Evolutionary conservation across 768 basidiomycete genomes (phyloP), one percentile per base, ranked within the genome.

Genomic region (Tremella mesenterica): DNA sequence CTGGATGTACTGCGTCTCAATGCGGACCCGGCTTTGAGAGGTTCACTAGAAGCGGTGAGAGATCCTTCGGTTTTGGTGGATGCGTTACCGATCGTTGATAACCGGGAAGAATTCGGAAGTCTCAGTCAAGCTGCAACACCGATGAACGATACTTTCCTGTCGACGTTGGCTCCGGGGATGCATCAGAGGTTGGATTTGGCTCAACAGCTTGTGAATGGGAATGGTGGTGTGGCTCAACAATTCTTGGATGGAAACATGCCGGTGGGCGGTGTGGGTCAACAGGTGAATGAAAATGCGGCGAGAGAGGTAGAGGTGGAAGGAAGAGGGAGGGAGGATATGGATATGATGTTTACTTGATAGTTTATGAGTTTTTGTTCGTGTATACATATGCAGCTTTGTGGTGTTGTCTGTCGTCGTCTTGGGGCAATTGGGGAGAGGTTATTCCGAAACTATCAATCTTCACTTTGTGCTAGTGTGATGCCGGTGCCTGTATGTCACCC

Each of bases 71-170:
- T 27, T 9, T 30, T 50, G 20, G 38, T 23, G 14, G 30, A 47
- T 53, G 43, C 33, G n/a, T 27, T 30, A 33, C 25, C 53, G 25
- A n/a, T 43, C 9, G 43, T 23, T 14, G 20, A 20, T 23, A 16
- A 39, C 12, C 25, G 33, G 16, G 28, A 34, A 5, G 51, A 44
- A 25, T 26, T 38, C 8, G 38, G 45, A 14, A 53, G 25, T 27
- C 14, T 47, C 44, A 44, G 57, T 39, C 48, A 63, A 16, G 67
- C 69, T 4, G 62, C 69, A 2, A 76, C 75, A 12, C 75, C 75
- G 0, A 71, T 69, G 51, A 76, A 76, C 57, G 66, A 69, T 18
- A 72, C 67, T 20, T 75, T 76, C 65, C 60, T 76, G 12, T 63
- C 67, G 30, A 73, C 72, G 0, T 59, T 76, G 2, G 72, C 72